Evolutionary conservation across 23 red algal genomes (phyloP).

Genomic region (Gracilariopsis chorda): DNA sequence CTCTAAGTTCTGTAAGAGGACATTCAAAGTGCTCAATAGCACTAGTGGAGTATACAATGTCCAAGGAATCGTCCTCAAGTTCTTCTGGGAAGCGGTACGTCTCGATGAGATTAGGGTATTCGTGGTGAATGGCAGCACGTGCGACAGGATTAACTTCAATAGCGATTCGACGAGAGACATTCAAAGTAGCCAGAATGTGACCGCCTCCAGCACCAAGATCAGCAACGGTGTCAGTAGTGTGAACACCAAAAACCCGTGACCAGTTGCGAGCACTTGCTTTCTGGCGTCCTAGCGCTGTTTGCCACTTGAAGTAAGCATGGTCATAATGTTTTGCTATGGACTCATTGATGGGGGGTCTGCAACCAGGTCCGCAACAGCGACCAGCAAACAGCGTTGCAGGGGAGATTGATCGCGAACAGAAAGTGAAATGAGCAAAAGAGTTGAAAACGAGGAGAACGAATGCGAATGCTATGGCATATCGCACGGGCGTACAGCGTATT

Average conservation of each 20-base stretch:
- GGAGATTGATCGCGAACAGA: neutral
- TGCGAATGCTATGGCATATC: no score
- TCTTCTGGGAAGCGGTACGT: constrained; percentile 8
- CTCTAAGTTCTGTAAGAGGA: constrained; percentile 37
- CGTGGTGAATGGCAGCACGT: neutral
- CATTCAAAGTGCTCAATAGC: constrained; percentile 50
- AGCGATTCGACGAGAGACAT: constrained; percentile 35
- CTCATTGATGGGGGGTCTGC: neutral
- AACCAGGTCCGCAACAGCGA: constrained; percentile 28
- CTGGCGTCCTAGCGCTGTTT: neutral
- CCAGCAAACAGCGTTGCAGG: neutral
- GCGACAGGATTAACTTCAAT: constrained; percentile 34
- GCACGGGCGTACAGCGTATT: no score
- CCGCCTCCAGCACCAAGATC: constrained; percentile 43
- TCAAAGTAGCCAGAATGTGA: constrained; percentile 43
- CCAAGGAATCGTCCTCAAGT: neutral
- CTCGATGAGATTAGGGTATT: constrained; percentile 8
- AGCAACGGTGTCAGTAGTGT: constrained; percentile 13
- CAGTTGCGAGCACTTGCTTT: neutral
- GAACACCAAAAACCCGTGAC: neutral
- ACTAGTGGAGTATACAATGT: constrained; percentile 29
- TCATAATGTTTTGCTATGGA: constrained; percentile 5
- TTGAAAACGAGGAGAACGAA: neutral
- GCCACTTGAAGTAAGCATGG: constrained; percentile 29
- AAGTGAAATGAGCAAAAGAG: neutral